Evolutionary conservation across 441 rosid species (phyloP), one percentile per base, ranked within the genome.

Genomic region (Brassica balearica): DNA sequence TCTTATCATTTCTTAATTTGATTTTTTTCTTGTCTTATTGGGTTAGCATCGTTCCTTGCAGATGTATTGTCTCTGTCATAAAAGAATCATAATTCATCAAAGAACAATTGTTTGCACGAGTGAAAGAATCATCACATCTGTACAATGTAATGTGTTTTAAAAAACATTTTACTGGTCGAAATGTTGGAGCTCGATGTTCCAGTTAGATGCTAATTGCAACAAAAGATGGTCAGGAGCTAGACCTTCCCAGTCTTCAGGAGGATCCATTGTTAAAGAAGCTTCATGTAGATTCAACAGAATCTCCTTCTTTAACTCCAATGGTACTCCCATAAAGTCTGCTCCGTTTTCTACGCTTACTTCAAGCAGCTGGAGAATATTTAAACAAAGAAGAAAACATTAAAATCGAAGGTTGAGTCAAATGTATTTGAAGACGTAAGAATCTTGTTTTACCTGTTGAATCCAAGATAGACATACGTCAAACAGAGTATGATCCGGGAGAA

Each of bases 181-280:
- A 58, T 90, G 96, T 79, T 88, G 95, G 76, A 91, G 81, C 79
- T 94, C 91, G 65, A 92, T 94, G 56, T 81, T 87, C 98, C 98
- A 94, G 6, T 95, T 90, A 61, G 97, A 84, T 77, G 98, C 98
- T 80, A 96, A 80, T 77, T 90, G 96, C 75, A 90, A 73, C 84
- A 94, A 72, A 72, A 94, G 91, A 79, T 91, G 92, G 59, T 87
- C 92, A 8, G 93, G 94, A 11, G 86, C 74, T 3, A 81, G 86
- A 66, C 98, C 98, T 86, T 92, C 98, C 99, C 99, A 92, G 11
- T 94, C 96, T 68, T 91, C 96, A 0, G 95, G 90, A 58, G 85
- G 90, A 73, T 87, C 98, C 65, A 83, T 82, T 69, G 89, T 68
- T 9, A 86, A 87, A 22, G 89, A 88, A 34, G 92, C 91, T 84